Evolutionary conservation across 2,329 filamentous ascomycete species (phyloP).

Genomic region (Exophiala mesophila): DNA sequence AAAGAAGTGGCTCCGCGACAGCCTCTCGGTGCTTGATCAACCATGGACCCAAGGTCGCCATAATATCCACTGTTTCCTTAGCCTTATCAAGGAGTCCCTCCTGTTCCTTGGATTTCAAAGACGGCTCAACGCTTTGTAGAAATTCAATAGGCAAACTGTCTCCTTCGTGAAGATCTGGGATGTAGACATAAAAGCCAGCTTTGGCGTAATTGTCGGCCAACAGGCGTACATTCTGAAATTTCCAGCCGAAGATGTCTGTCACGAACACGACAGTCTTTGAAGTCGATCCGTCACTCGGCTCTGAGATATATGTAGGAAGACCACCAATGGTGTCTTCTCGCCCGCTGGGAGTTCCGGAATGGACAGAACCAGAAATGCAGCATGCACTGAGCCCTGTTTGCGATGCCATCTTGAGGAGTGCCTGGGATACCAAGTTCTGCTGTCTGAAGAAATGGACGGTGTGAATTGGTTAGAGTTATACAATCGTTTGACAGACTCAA

Average conservation of each 20-base stretch:
- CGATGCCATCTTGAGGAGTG: conserved; percentile 31
- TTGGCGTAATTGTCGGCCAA: conserved; percentile 46
- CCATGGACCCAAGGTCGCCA: conserved; percentile 41
- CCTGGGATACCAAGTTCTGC: neutral
- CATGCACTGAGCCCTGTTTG: conserved; percentile 38
- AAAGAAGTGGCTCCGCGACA: conserved; percentile 40
- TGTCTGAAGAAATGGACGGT: neutral
- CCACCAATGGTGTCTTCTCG: conserved; percentile 38
- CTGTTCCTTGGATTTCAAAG: conserved; percentile 35
- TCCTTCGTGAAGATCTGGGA: conserved; percentile 39
- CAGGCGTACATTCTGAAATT: conserved; percentile 43
- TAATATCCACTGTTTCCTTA: conserved; percentile 37
- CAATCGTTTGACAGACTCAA: too few relatives aligned
- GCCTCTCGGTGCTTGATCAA: conserved; percentile 41
- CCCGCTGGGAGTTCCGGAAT: conserved; percentile 28
- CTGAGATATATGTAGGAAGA: conserved; percentile 41
- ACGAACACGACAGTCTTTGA: conserved; percentile 45
- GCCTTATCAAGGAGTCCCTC: conserved; percentile 37
- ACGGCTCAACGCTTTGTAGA: conserved; percentile 41
- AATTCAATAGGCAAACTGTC: conserved; percentile 39
- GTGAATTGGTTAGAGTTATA: neutral
- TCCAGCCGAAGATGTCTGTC: conserved; percentile 47
- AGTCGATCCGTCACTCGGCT: conserved; percentile 38
- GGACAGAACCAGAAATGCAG: conserved; percentile 36
- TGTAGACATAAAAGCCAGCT: conserved; percentile 42